Evolutionary conservation across 1,284 basidiomycete species (phyloP), one percentile per base, ranked within the genome.

Genomic region (Inonotus hispidus): DNA sequence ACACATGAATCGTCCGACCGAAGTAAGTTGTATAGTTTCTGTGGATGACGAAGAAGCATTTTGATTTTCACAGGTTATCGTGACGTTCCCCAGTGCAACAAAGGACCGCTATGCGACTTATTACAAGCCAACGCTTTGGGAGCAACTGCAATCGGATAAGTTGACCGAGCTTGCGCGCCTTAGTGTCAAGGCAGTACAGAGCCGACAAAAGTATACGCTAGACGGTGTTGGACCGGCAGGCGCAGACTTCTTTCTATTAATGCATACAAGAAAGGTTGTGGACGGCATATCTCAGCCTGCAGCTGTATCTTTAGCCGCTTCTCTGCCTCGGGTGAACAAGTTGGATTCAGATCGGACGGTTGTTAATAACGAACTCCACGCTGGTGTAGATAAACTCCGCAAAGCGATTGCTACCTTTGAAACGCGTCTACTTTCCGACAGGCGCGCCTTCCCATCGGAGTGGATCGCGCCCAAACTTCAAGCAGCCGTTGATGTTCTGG

Each of bases 381-480:
- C 25, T 32, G 38, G 39, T 14, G 19, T 53, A 25, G 49, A 62
- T 14, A 53, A 54, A n/a, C 37, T 62, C 4, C 53, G 46, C 37
- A 6, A 14, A 14, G 25, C 41, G 4, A 19, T 58, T 16, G 23
- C 43, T 25, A 47, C 47, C 3, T 59, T 56, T 41, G 27, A 53
- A 6, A 23, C 14, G 19, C 53, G 49, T 62, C 67, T 41, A 37
- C 63, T 6, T 55, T 61, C 64, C 10, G 66, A 70, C 32, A 64
- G 70, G 1, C 66, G 68, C 11, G 58, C 69, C n/a, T 68, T 78
- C 14, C 78, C 81, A 2, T 70, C 83, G 16, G 72, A 77, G 21
- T 90, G 86, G 84, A 83, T 84, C 64, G 83, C 92, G 0, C 86
- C 88, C 2, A 93, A 93, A 70, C 72, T 93, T 54, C 74, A 75